Evolutionary conservation across 148 eudicot species (phyloP), one percentile per base, ranked within the genome.

Genomic region (Camellia lanceoleosa): DNA sequence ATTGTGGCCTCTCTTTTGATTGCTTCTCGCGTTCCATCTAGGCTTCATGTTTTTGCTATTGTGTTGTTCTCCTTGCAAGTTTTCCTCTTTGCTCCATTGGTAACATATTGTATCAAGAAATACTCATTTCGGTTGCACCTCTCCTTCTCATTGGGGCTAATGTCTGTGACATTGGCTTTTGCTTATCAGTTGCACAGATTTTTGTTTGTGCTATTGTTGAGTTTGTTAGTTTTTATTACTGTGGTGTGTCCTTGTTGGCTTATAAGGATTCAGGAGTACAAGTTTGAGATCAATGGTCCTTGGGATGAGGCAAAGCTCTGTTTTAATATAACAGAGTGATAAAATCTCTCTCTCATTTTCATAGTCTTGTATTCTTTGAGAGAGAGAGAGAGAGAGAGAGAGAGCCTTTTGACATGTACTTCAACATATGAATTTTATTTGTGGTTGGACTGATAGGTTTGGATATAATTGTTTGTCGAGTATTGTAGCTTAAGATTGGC

Each of bases 161-260:
- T 91, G 90, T 80, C 75, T 55, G 81, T 85, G 10, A 88, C 97
- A 42, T 83, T 89, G 88, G 84, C 87, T 43, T 82, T 87, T n/a
- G 90, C 85, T 76, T 90, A 88, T 80, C 76, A 82, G 62, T 71
- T 89, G 87, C 90, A 90, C 80, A 83, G 82, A 30, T 83, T 91
- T 80, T 83, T 93, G 14, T 95, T 93, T 69, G 86, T 88, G 73
- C 69, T 93, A 54, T 49, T 95, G 81, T 78, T 91, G 79, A 82
- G 90, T 72, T 79, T 90, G 78, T 79, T 91, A 84, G 86, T 89
- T 71, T 91, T 90, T 71, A 84, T 94, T 66, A 94, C 87, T 59
- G 80, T 94, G 78, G 88, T 94, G n/a, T 91, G 97, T 68, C 98
- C 98, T 65, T 95, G 89, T 83, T 95, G 96, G 96, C 90, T 95